These are phyloP conservation scores for Saccharum hybrid DNA, from an alignment of 202 grass and related monocot genomes.

Conservation along the genomic window DNA sequence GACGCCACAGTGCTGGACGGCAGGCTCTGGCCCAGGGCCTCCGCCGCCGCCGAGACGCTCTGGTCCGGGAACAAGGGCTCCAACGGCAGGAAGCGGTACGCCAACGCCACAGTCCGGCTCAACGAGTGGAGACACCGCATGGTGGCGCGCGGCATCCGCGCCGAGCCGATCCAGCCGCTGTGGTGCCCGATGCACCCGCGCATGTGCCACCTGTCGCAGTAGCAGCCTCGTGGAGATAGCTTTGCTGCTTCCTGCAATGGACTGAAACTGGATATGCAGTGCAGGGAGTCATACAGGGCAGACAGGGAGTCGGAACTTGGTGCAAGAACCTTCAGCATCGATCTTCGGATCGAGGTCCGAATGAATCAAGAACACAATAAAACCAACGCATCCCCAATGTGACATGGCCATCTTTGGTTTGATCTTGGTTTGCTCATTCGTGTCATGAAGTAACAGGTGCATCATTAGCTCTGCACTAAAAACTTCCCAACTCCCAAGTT, in stretches of 20 bases:
- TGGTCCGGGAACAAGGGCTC: slow-evolving; percentile 88
- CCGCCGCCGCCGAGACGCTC: slow-evolving; percentile 77
- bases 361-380: slow-evolving; percentile 41
- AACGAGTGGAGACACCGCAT: slow-evolving; percentile 80
- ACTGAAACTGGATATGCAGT: not conserved
- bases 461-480: not conserved
- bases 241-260: not conserved
- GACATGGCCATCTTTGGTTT: not conserved
- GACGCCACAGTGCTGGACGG: slow-evolving; percentile 73
- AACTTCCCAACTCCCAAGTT: not conserved
- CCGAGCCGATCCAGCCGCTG: slow-evolving; percentile 85
- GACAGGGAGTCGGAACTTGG: not conserved
- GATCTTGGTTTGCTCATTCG: not conserved
- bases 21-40: slow-evolving; percentile 76
- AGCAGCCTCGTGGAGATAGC: not conserved
- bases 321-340: slow-evolving; percentile 17
- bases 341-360: not conserved
- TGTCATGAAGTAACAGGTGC: not conserved
- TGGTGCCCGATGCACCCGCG: slow-evolving; percentile 75
- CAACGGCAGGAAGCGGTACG: slow-evolving; percentile 74
- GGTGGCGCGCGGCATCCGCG: slow-evolving; percentile 77
- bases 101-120: slow-evolving; percentile 75
- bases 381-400: not conserved
- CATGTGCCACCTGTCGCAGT: slow-evolving; percentile 82
- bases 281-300: not conserved